Evolutionary conservation across 2,329 filamentous ascomycete genomes (phyloP), one percentile per base, ranked within the genome.

Genomic region (Trichoderma atroviride): DNA sequence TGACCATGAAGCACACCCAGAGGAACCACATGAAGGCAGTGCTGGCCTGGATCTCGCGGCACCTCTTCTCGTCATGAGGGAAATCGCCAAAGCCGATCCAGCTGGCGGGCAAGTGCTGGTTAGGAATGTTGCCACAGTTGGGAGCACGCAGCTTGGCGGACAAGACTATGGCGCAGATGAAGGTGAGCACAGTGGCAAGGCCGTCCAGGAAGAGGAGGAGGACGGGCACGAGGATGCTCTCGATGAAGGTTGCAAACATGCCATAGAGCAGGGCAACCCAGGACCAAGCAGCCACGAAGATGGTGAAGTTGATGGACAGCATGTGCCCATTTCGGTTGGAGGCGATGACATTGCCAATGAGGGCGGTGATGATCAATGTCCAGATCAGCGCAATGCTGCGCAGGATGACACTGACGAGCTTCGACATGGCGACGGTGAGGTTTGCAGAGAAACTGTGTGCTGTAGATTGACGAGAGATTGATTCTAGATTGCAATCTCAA

Each of bases 11-110:
- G 31, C 86, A 83, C 50, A 82, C 85, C 78, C 90, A 92, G 60
- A 92, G 86, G 81, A 94, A 94, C 91, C 91, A 95, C 81, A 93
- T 85, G 82, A 95, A 95, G 47, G 88, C 91, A 40, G 87, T 88
- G 71, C 87, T 86, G 47, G 92, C 92, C 82, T 94, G 92, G 19
- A 92, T 87, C 81, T 93, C 88, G 72, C 87, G 89, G 81, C 92
- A 94, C 73, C 91, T 87, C 82, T 90, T 88, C 77, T 83, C 79
- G 70, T 85, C 82, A 79, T 90, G 77, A 71, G 72, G 70, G 57
- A 88, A 89, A 43, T 43, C 40, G 69, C 89, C 89, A 77, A 85
- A 91, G 31, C 84, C 89, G 76, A 92, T 88, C 81, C 84, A 86
- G 79, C 86, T 85, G 74, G 73, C 53, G 35, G 78, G 75, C 53